Evolutionary conservation across 331 rosid genomes (phyloP), one percentile per base, ranked within the genome.

Genomic region (Telfairia occidentalis): DNA sequence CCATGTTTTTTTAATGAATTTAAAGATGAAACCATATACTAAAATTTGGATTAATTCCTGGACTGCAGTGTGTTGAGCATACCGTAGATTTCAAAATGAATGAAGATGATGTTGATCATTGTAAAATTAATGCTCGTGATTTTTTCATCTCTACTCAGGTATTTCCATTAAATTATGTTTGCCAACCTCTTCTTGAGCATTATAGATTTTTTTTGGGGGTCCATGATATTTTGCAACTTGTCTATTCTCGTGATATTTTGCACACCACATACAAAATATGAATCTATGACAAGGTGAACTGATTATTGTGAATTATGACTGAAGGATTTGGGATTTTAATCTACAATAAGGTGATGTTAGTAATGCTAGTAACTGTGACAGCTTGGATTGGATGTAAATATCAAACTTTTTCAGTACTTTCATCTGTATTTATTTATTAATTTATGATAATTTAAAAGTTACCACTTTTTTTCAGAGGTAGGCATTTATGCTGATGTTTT

Each of bases 121-220:
- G 81, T 77, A 85, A 76, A 78, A 83, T 94, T 73, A 91, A 87
- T 81, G 97, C 96, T 80, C 96, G 97, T 13, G 97, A 94, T 77
- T 91, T 84, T 83, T 87, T 91, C 78, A 73, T 87, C 78, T 94
- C 98, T 77, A 88, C 92, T 35, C 96, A 87, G 98, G 98, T 94
- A 77, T 55, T 60, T 18, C 23, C 69, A 40, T 80, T 45, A 64
- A 35, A 19, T 23, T 23, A 0, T 23, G 21, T 26, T 69, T 24
- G 7, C 40, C 45, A 24, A 13, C 75, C 38, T 46, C 40, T 43
- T 24, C 74, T 24, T 45, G 42, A 45, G 74, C 53, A 42, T 40
- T 13, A 42, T 66, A 53, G 53, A 40, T 40, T 9, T 19, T 66
- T 19, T 66, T 66, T 28, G 30, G 46, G 71, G 46, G 23, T 49